These are phyloP conservation scores for Syncephalastrum racemosum DNA, from an alignment of 371 early-diverging fungal genomes.

Conservation along the genomic window DNA sequence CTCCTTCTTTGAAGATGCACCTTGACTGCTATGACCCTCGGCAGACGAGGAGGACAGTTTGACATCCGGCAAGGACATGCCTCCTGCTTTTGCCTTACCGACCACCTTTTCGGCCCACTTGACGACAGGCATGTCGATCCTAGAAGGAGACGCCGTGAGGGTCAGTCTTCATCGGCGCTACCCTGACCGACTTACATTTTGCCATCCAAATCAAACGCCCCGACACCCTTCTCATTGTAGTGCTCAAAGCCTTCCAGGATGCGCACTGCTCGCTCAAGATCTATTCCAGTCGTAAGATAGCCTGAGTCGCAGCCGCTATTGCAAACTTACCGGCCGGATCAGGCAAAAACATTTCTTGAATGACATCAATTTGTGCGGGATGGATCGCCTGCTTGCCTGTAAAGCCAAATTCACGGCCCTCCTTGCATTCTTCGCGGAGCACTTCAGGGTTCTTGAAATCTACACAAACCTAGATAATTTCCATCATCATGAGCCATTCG, in stretches of 20 bases:
- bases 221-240: conserved; percentile 70
- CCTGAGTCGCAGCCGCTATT: background rate
- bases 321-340: conserved; percentile 54
- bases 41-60: conserved; percentile 12
- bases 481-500: background rate
- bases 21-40: too few relatives aligned
- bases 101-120: conserved; percentile 70
- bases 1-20: too few relatives aligned
- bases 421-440: conserved; percentile 76
- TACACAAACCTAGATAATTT: conserved; percentile 67
- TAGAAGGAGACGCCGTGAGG: conserved; percentile 15
- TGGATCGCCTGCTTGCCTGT: conserved; percentile 96
- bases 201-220: conserved; percentile 90
- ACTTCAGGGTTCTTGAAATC: conserved; percentile 71
- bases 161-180: background rate
- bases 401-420: conserved; percentile 90
- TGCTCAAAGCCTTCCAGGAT: conserved; percentile 69
- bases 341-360: conserved; percentile 79
- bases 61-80: conserved; percentile 43
- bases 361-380: conserved; percentile 82
- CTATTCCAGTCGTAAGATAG: conserved; percentile 20
- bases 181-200: conserved; percentile 64
- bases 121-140: conserved; percentile 72
- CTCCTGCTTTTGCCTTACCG: conserved; percentile 56
- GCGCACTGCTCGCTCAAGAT: conserved; percentile 60